These are phyloP conservation scores for Aspergillus udagawae DNA, from an alignment of 2,329 filamentous ascomycete genomes.

Conservation along the genomic window DNA sequence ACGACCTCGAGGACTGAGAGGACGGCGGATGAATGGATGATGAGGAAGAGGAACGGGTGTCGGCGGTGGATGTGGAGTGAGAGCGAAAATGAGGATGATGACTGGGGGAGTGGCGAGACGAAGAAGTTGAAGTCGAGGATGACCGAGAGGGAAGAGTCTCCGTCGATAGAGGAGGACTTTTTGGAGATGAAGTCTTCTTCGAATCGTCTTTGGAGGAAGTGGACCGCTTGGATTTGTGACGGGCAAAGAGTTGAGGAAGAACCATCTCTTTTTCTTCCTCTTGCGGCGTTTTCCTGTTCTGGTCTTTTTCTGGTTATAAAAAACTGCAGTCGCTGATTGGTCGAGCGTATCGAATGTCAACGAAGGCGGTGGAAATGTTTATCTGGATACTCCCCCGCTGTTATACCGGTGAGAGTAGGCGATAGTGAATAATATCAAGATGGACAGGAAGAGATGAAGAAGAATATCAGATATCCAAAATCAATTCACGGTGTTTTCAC, in stretches of 20 bases:
- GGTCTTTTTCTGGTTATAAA: background rate
- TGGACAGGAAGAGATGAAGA: conserved; percentile 14
- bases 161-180: conserved; percentile 1
- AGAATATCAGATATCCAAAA: conserved; percentile 8
- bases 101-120: conserved; percentile 6
- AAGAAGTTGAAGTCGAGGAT: conserved; percentile 1
- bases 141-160: background rate
- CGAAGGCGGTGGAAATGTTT: conserved; percentile 39
- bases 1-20: conserved; percentile 19
- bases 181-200: background rate
- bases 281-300: conserved; percentile 15
- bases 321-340: conserved; percentile 16
- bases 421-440: conserved; percentile 10
- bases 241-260: conserved; percentile 38
- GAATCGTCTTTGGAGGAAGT: conserved; percentile 8
- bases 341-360: conserved; percentile 29
- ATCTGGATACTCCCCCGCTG: background rate
- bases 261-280: conserved; percentile 26
- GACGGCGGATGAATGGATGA: conserved; percentile 7
- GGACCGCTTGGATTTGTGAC: conserved; percentile 22
- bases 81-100: conserved; percentile 2
- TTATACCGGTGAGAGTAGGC: background rate
- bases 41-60: background rate
- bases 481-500: background rate
- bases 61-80: conserved; percentile 6